Base-by-base conservation (phyloP, 345 rosid genomes). In the Salix viminalis region DNA sequence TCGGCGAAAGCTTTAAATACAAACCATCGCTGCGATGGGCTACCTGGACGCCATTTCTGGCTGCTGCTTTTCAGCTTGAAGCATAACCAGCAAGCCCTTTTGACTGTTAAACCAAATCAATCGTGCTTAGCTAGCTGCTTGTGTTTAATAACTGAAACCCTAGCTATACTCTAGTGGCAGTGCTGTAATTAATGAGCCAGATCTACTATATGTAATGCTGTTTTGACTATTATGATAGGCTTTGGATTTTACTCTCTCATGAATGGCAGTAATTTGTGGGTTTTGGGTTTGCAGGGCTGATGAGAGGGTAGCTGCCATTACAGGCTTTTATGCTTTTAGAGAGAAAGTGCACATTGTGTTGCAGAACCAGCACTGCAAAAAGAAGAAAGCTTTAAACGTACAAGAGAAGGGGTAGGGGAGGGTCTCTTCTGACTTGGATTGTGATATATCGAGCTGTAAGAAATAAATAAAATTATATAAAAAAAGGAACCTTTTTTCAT, bases 371-470 rank as follows among this genome's bases (percentile, higher is more conserved):
- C 67, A 78, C 87, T 84, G 84, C 89, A 81, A 83, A 73, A 92
- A 88, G 13, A 41, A 87, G 87, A n/a, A 56, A 56, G 62, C 62
- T 86, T 85, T 78, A 82, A 81, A 82, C 85, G 78, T 86, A 77
- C 80, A 88, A 69, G 88, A 64, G 73, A 79, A 64, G 74, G 68
- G 32, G 54, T 58, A 50, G 65, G 23, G 56, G 3, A 60, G 46
- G 75, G 69, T 77, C 81, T 50, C 78, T 80, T 77, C 97, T 95
- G 99, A 89, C 97, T 90, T 87, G 85, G 97, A 91, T 84, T 34
- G 89, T 82, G 96, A 91, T 85, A 78, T 84, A 79, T 92, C 96
- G 67, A 86, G 83, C 85, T 76, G 88, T 80, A 2, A 56, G 11
- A 10, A 56, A 56, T 41, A 41, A 41, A 41, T 41, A 41, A 41